A percentile compares a stretch with the other conserved stretches of the same genome.
These are phyloP conservation scores for Bifiguratus adelaidae DNA, from an alignment of 192 early-diverging fungal genomes.

Conservation along the genomic window DNA sequence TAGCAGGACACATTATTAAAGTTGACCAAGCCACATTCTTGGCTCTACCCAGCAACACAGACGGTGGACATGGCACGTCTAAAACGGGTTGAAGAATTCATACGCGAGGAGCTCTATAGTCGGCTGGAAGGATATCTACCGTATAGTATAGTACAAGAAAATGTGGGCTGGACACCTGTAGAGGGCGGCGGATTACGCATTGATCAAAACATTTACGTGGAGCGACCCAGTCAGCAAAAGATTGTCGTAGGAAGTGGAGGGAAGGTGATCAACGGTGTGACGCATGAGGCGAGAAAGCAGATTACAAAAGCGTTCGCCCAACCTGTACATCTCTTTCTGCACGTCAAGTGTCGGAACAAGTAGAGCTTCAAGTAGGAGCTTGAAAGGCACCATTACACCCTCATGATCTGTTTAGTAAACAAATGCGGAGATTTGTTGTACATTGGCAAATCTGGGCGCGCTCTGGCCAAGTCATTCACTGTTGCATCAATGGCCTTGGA, in stretches of 20 bases:
- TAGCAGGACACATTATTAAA: too few species aligned
- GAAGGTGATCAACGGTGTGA: constrained; percentile 25
- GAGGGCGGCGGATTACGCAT: constrained; percentile 30
- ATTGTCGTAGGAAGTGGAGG: constrained; percentile 42
- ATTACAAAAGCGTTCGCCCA: constrained; percentile 25
- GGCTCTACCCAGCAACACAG: constrained; percentile 35
- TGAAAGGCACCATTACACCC: too few species aligned
- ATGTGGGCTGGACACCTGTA: constrained; percentile 40
- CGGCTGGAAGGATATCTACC: constrained; percentile 37
- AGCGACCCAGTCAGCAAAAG: constrained; percentile 37
- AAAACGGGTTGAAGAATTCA: constrained; percentile 43
- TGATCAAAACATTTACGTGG: constrained; percentile 40
- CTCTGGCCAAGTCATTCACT: too few species aligned
- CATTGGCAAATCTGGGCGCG: too few species aligned
- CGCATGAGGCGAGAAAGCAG: constrained; percentile 14
- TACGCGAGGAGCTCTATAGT: constrained; percentile 44
- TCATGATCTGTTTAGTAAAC: too few species aligned
- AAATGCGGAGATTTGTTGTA: too few species aligned
- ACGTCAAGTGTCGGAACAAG: constrained; percentile 30
- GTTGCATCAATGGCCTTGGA: too few species aligned
- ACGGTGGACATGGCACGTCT: constrained; percentile 40
- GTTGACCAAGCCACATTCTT: constrained; percentile 24
- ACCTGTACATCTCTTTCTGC: constrained; percentile 33
- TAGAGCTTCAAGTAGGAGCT: too few species aligned
- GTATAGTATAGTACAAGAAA: constrained; percentile 36